Evolutionary conservation across 371 early-diverging fungal genomes (phyloP).

Genomic region (Mucor racemosus): DNA sequence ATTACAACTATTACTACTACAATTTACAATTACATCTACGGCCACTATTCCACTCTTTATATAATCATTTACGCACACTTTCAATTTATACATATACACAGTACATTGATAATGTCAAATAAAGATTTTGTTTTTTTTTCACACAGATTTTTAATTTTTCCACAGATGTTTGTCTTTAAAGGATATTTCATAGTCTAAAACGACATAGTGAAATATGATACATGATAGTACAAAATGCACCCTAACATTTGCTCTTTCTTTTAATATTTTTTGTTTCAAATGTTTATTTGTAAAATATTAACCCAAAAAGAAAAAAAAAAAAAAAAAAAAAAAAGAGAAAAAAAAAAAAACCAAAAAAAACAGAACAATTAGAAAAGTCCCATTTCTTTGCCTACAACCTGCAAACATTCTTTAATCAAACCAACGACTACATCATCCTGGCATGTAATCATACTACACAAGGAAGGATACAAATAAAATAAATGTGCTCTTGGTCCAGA

Average conservation of each 20-base stretch:
- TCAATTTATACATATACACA: background rate
- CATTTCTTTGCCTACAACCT: slow-evolving; percentile 57
- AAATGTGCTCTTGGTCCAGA: slow-evolving; percentile 71
- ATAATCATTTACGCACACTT: background rate
- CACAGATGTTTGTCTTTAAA: no score
- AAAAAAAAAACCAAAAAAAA: background rate
- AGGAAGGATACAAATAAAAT: slow-evolving; percentile 72
- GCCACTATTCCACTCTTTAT: background rate
- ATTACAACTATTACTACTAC: background rate
- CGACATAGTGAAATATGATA: no score
- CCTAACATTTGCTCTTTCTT: no score
- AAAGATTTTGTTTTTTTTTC: no score
- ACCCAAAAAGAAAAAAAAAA: no score
- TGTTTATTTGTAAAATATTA: no score
- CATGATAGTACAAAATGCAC: no score
- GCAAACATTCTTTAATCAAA: slow-evolving; percentile 61
- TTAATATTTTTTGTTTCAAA: no score
- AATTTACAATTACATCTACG: background rate
- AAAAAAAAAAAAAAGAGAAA: background rate
- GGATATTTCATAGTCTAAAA: no score
- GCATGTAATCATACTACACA: slow-evolving; percentile 68
- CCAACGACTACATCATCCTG: slow-evolving; percentile 62
- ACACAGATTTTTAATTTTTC: no score
- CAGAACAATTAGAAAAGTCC: slow-evolving; percentile 26
- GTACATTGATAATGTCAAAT: background rate